phyloP scores from a whole-genome alignment of 176 grass and related monocot species.

The Juncus inflexus region DNA sequence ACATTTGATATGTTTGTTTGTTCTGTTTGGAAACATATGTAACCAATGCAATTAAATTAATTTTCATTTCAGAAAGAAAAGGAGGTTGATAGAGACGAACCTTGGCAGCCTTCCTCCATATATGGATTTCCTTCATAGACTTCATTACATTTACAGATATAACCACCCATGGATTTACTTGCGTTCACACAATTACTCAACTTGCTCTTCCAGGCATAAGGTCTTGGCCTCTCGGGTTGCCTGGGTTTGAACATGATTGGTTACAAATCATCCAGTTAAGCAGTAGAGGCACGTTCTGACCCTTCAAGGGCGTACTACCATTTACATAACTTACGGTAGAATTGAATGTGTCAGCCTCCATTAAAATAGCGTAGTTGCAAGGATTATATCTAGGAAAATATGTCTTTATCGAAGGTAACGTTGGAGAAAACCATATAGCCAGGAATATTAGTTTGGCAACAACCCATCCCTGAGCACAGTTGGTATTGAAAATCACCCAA shows the following conservation, averaged over 20 bases:
- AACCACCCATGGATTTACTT: not conserved
- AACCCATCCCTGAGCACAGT: slow-evolving; percentile 11
- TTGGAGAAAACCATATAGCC: not conserved
- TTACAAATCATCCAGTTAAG: slow-evolving; percentile 1
- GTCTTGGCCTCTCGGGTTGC: not conserved
- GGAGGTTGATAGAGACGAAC: not conserved
- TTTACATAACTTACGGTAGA: slow-evolving; percentile 6
- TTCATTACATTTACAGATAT: not conserved
- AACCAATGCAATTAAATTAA: not conserved
- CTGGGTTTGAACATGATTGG: not conserved
- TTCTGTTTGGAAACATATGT: not conserved
- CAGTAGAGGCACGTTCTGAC: not conserved
- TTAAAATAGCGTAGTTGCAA: slow-evolving; percentile 6
- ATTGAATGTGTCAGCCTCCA: slow-evolving; percentile 9
- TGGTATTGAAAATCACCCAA: not conserved
- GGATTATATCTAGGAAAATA: not conserved
- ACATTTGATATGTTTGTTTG: too few species aligned
- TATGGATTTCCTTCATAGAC: slow-evolving; percentile 8
- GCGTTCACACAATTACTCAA: not conserved
- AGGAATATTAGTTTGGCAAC: slow-evolving; percentile 13
- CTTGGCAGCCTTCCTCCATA: slow-evolving; percentile 1
- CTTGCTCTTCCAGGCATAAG: slow-evolving; percentile 1
- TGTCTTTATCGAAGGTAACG: not conserved
- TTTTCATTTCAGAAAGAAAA: not conserved
- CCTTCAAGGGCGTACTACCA: not conserved